Evolutionary conservation across 1,139 yeast species (phyloP).

Genomic region (Zygoascus sp.): DNA sequence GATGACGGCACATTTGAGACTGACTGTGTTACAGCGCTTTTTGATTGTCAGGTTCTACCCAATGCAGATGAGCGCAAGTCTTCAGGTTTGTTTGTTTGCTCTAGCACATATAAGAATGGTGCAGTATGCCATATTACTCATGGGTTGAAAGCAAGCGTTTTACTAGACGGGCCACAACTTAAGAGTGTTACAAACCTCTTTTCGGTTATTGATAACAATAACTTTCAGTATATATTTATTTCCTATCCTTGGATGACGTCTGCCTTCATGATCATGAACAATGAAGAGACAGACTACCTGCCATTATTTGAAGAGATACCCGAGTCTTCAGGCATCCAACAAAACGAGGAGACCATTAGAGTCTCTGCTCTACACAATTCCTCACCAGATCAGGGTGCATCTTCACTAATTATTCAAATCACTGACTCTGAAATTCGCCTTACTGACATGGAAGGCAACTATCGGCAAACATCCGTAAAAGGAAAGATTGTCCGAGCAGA

Average conservation of each 20-base stretch:
- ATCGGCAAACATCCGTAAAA: not conserved
- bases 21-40: slow-evolving; percentile 9
- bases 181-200: slow-evolving; percentile 10
- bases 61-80: not conserved
- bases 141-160: slow-evolving; percentile 11
- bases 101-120: slow-evolving; percentile 10
- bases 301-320: slow-evolving; percentile 12
- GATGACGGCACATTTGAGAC: slow-evolving; percentile 1
- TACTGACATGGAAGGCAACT: slow-evolving; percentile 11
- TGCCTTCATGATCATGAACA: slow-evolving; percentile 8
- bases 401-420: slow-evolving; percentile 10
- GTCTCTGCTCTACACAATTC: slow-evolving; percentile 6
- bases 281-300: slow-evolving; percentile 6
- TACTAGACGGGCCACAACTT: slow-evolving; percentile 13
- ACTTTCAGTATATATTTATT: slow-evolving; percentile 7
- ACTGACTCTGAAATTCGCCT: slow-evolving; percentile 7
- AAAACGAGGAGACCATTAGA: slow-evolving; percentile 5
- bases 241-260: slow-evolving; percentile 13
- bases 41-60: slow-evolving; percentile 11
- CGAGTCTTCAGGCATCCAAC: slow-evolving; percentile 10
- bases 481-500: slow-evolving; percentile 8
- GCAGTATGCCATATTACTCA: slow-evolving; percentile 10
- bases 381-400: not conserved
- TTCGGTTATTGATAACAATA: slow-evolving; percentile 5
- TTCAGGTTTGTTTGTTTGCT: slow-evolving; percentile 10